Base-by-base conservation (phyloP, 2,329 filamentous ascomycete genomes). In the Triangularia verruculosa region DNA sequence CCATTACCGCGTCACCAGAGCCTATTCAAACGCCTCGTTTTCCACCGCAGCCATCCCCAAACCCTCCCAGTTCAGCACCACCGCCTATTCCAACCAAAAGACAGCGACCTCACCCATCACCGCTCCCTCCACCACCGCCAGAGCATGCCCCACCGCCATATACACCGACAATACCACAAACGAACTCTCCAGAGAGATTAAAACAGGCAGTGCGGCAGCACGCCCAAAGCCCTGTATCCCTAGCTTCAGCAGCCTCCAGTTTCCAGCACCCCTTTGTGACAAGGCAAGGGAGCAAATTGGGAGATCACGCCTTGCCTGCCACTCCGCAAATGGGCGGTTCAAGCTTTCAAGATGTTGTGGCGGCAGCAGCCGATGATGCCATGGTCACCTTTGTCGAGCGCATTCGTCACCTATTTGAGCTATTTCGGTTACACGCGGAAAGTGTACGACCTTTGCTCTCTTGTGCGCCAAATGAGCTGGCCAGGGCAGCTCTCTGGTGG, bases 401-500 rank as follows among this genome's bases (percentile, higher is more conserved):
- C 25, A 90, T 91, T 2, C 85, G 83, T 20, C 90, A 93, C 72
- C 84, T 95, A 70, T 88, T 86, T 66, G 87, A 89, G 67, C 81
- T 95, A 2, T 96, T 96, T 72, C 83, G 87, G 39, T 76, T 94
- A 52, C 91, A 93, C 63, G 89, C 92, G 0, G 91, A 96, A 74
- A 84, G 88, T 30, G 81, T 89, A 28, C 87, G 86, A 66, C 87
- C 91, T 0, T 74, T 93, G 4, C 81, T 85, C 61, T 82, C 83
- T 28, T 89, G 86, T 58, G 79, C 86, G 0, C 81, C 89, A 0
- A 80, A 83, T 55, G 86, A 92, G 64, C 89, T 93, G 79, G 81
- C 89, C 9, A 84, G 91, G 63, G 89, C 88, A 24, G 88, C 87
- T 3, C 79, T 91, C 0, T 97, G 93, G 93, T 97, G 93, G 93